phyloP scores from a whole-genome alignment of 2,329 filamentous ascomycete species.

The Pyricularia pennisetigena region DNA sequence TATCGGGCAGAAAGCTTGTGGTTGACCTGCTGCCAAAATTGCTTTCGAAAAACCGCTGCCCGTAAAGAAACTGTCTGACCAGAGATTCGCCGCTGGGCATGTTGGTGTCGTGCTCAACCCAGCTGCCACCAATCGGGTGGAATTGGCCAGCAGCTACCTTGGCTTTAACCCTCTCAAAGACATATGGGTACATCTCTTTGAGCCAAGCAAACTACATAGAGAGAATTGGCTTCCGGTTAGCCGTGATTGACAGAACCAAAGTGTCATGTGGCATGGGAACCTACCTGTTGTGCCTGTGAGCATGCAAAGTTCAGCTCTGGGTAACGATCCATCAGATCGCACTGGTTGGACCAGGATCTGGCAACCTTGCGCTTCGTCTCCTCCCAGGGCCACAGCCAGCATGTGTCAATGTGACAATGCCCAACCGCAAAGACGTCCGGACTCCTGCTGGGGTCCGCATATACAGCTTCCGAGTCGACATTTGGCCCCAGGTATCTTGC shows the following conservation, averaged over 20 bases:
- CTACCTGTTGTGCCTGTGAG: conserved; percentile 37
- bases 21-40: conserved; percentile 52
- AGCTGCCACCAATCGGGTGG: conserved; percentile 58
- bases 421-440: conserved; percentile 53
- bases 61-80: conserved; percentile 57
- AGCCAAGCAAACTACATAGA: conserved; percentile 45
- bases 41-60: conserved; percentile 58
- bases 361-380: conserved; percentile 61
- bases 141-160: conserved; percentile 58
- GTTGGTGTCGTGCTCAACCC: conserved; percentile 64
- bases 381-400: conserved; percentile 62
- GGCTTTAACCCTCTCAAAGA: conserved; percentile 55
- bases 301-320: conserved; percentile 56
- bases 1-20: conserved; percentile 62
- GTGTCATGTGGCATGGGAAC: not conserved
- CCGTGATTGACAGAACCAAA: not conserved
- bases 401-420: conserved; percentile 62
- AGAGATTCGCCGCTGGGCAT: conserved; percentile 58
- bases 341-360: conserved; percentile 54
- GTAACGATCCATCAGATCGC: conserved; percentile 57
- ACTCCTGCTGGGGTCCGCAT: conserved; percentile 34
- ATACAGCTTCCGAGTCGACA: conserved; percentile 50
- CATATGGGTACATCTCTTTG: conserved; percentile 51
- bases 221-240: conserved; percentile 20
- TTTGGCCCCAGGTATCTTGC: conserved; percentile 48